phyloP scores from a whole-genome alignment of 2,329 filamentous ascomycete species.

The Pseudogymnoascus sp. region DNA sequence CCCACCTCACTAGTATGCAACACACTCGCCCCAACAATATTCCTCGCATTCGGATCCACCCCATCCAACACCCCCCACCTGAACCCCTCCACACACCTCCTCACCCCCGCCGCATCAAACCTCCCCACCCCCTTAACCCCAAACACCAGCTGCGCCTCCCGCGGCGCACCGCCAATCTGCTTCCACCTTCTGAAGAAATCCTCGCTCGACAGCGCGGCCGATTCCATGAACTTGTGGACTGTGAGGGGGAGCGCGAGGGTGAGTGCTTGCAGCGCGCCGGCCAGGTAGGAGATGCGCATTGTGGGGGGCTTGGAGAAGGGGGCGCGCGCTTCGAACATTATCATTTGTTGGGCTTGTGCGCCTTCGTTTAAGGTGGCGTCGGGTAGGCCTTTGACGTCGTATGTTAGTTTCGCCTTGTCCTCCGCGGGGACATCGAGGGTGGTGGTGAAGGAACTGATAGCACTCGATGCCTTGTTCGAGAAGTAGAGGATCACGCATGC shows the following conservation, averaged over 20 bases:
- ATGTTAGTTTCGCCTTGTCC: slow-evolving; percentile 62
- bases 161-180: slow-evolving; percentile 82
- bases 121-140: slow-evolving; percentile 49
- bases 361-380: slow-evolving; percentile 71
- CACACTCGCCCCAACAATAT: slow-evolving; percentile 86
- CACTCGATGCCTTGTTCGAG: slow-evolving; percentile 80
- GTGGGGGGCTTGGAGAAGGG: slow-evolving; percentile 82
- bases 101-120: slow-evolving; percentile 64
- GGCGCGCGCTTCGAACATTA: slow-evolving; percentile 83
- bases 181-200: slow-evolving; percentile 99
- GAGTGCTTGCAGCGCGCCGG: slow-evolving; percentile 84
- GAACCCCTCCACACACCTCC: slow-evolving; percentile 72
- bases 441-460: slow-evolving; percentile 88
- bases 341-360: slow-evolving; percentile 81
- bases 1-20: slow-evolving; percentile 74
- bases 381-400: slow-evolving; percentile 82
- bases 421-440: slow-evolving; percentile 73
- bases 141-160: slow-evolving; percentile 86
- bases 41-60: slow-evolving; percentile 88
- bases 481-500: slow-evolving; percentile 95
- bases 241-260: slow-evolving; percentile 85
- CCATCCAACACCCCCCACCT: slow-evolving; percentile 78
- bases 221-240: slow-evolving; percentile 95
- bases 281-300: slow-evolving; percentile 88
- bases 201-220: slow-evolving; percentile 69